These are phyloP conservation scores for Amanita exitialis DNA, from an alignment of 768 basidiomycete genomes.

Conservation along the genomic window DNA sequence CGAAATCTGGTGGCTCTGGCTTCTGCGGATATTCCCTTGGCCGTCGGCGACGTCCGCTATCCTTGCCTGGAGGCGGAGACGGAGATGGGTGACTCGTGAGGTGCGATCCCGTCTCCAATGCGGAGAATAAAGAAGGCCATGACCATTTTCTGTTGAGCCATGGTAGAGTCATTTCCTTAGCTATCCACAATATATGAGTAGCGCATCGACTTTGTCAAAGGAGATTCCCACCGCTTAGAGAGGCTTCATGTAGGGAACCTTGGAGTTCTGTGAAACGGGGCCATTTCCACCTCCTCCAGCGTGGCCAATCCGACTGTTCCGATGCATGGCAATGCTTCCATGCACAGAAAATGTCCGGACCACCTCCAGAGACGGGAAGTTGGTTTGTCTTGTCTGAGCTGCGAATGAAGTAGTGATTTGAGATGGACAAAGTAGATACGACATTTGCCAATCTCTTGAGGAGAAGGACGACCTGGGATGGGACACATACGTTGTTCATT, in stretches of 20 bases:
- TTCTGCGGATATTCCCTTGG: conserved; percentile 12
- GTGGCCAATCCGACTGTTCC: conserved; percentile 21
- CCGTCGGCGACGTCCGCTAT: not conserved
- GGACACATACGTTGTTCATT: conserved; percentile 39
- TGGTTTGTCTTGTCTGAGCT: conserved; percentile 10
- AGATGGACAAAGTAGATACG: conserved; percentile 60
- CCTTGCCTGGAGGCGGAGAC: not conserved
- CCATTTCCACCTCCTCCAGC: conserved; percentile 17
- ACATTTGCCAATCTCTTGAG: conserved; percentile 59
- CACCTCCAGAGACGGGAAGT: not conserved
- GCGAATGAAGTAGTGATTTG: conserved; percentile 48
- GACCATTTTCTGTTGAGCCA: conserved; percentile 19
- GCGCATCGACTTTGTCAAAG: too few relatives aligned
- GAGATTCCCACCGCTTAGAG: not conserved
- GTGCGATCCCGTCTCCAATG: conserved; percentile 5
- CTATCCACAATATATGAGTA: not conserved
- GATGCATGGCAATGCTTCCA: conserved; percentile 1
- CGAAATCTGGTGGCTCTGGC: conserved; percentile 30
- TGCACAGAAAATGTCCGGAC: not conserved
- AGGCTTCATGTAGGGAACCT: not conserved
- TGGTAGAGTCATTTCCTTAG: conserved; percentile 6
- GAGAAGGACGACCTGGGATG: conserved; percentile 48
- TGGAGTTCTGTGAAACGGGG: conserved; percentile 1
- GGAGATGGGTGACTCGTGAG: not conserved
- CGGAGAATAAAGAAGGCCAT: conserved; percentile 11